These are phyloP conservation scores for Toxicodendron radicans DNA, from an alignment of 345 rosid species.

Conservation along the genomic window DNA sequence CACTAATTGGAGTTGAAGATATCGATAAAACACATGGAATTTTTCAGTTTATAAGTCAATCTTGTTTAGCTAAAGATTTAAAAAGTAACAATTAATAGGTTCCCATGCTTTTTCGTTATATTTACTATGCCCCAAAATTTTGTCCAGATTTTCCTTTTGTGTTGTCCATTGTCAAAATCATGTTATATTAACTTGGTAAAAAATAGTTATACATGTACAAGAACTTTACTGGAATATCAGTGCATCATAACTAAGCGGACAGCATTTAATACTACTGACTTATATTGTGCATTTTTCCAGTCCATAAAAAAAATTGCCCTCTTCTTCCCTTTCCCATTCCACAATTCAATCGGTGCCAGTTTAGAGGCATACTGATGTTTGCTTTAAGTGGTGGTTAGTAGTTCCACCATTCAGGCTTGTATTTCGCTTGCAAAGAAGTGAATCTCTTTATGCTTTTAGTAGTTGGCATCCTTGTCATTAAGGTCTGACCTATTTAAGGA, in stretches of 20 bases:
- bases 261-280: neutral
- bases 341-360: neutral
- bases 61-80: neutral
- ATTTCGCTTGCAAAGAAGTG: neutral
- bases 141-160: neutral
- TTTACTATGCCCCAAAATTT: neutral
- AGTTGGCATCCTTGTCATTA: neutral
- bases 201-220: neutral
- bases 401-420: neutral
- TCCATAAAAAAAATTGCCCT: neutral
- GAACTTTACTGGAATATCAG: neutral
- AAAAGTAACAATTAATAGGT: neutral
- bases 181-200: neutral
- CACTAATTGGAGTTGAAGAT: conserved; percentile 5
- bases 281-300: neutral
- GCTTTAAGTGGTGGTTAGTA: neutral
- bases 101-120: neutral
- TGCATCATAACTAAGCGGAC: neutral
- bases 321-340: neutral
- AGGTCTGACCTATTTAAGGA: neutral
- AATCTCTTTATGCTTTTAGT: neutral
- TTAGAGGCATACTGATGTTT: neutral
- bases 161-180: neutral
- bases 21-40: neutral
- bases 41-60: neutral